Percentiles rank a stretch among this genome's conserved stretches.
These are phyloP conservation scores for Aspergillus neotritici DNA, from an alignment of 2,329 filamentous ascomycete species.

Conservation along the genomic window DNA sequence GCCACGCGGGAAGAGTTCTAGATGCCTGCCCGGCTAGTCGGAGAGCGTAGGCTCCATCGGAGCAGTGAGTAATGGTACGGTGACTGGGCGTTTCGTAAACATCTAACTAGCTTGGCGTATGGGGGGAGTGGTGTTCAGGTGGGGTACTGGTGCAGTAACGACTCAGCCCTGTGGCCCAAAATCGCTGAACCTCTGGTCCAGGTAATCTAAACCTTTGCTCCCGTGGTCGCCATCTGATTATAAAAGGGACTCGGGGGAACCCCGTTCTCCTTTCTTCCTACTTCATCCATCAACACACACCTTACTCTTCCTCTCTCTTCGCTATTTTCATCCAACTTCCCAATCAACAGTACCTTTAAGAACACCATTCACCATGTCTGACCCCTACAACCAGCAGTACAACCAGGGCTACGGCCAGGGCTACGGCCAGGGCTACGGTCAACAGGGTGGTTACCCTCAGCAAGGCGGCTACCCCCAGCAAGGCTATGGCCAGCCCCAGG, in stretches of 20 bases:
- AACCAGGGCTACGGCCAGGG: slow-evolving; percentile 23
- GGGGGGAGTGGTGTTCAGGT: too few relatives aligned
- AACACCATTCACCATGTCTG: slow-evolving; percentile 20
- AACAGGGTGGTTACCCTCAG: slow-evolving; percentile 18
- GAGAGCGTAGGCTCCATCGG: too few relatives aligned
- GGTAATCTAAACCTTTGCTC: background rate
- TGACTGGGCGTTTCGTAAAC: too few relatives aligned
- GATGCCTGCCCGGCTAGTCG: too few relatives aligned
- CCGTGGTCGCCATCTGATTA: slow-evolving; percentile 13
- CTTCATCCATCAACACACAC: slow-evolving; percentile 2
- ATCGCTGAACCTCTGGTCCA: too few relatives aligned
- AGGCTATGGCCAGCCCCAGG: slow-evolving; percentile 21
- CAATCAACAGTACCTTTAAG: background rate
- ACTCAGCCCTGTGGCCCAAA: background rate
- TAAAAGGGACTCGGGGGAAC: slow-evolving; percentile 8
- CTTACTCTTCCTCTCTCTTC: slow-evolving; percentile 1
- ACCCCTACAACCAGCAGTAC: slow-evolving; percentile 23
- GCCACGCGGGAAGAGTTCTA: too few relatives aligned
- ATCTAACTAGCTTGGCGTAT: too few relatives aligned
- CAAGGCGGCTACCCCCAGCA: slow-evolving; percentile 25
- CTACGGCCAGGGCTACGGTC: slow-evolving; percentile 21
- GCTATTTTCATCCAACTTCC: background rate
- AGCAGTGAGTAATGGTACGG: too few relatives aligned
- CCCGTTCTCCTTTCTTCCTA: slow-evolving; percentile 1
- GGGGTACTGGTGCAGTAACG: too few relatives aligned